Conservation (phyloP, 2,329 filamentous ascomycete genomes). For the Cladosporium sp. region DNA sequence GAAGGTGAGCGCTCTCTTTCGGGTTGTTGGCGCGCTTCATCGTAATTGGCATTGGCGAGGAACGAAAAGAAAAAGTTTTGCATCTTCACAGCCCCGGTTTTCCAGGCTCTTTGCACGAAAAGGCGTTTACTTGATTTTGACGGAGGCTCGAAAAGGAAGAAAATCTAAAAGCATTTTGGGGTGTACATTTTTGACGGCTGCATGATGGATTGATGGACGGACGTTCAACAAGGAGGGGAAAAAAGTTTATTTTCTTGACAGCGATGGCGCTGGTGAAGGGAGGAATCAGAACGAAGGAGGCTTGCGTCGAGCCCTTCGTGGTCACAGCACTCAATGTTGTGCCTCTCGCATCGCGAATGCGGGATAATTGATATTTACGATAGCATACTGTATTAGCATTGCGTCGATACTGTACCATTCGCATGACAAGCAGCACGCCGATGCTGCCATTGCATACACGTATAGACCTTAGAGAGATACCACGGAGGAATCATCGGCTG, state of each 20-base stretch:
- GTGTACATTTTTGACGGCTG: conserved; percentile 1
- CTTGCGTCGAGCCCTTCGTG: too few relatives aligned
- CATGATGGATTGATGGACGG: neutral
- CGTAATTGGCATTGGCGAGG: neutral
- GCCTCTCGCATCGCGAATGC: neutral
- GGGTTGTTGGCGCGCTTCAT: neutral
- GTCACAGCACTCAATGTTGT: too few relatives aligned
- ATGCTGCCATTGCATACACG: too few relatives aligned
- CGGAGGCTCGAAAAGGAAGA: neutral
- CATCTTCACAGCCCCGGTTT: neutral
- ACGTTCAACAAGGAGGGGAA: neutral
- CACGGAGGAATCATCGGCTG: too few relatives aligned
- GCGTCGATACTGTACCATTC: neutral
- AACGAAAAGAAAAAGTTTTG: conserved; percentile 4
- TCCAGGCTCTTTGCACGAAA: neutral
- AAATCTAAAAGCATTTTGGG: conserved; percentile 5
- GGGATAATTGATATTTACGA: neutral
- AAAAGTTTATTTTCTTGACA: neutral
- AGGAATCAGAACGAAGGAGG: neutral
- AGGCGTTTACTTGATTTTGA: conserved; percentile 1
- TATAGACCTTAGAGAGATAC: too few relatives aligned
- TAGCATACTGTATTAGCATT: neutral
- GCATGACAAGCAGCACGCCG: too few relatives aligned
- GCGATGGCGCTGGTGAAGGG: conserved; percentile 8
- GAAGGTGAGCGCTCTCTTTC: neutral